Evolutionary conservation across 257 asterid species (phyloP).

Genomic region (Solanum pennellii): DNA sequence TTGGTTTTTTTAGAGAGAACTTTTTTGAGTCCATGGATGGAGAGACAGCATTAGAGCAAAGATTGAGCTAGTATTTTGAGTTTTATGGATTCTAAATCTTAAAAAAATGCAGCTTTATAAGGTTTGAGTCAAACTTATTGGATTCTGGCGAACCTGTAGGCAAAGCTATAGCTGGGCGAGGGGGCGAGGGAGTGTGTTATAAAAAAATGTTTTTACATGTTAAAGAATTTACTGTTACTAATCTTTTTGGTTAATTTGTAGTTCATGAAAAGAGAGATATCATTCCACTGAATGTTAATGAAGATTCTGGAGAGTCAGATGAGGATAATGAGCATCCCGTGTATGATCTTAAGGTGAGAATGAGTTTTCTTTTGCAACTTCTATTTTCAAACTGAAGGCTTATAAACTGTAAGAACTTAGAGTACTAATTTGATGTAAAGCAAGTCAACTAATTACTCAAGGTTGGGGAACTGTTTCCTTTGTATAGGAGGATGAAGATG

Average conservation of each 20-base stretch:
- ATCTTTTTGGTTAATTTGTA: slow-evolving; percentile 11
- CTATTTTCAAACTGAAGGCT: not conserved
- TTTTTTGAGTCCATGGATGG: not conserved
- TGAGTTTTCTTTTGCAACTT: not conserved
- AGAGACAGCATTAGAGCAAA: not conserved
- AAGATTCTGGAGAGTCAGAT: slow-evolving; percentile 53
- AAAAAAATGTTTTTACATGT: not conserved
- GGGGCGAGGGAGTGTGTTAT: too few species aligned
- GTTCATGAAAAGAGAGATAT: slow-evolving; percentile 88
- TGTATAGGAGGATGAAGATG: slow-evolving; percentile 36
- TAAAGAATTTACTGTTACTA: not conserved
- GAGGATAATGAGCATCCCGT: slow-evolving; percentile 78
- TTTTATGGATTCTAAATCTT: not conserved
- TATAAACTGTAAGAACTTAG: not conserved
- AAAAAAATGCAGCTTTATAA: not conserved
- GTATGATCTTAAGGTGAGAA: slow-evolving; percentile 52
- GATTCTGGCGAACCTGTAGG: not conserved
- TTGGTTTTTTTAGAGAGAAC: not conserved
- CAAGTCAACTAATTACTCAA: not conserved
- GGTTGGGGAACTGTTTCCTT: not conserved
- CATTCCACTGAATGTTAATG: slow-evolving; percentile 52
- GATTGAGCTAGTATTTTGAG: not conserved
- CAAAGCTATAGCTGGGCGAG: too few species aligned
- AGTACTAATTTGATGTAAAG: not conserved
- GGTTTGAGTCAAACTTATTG: not conserved